Conservation (phyloP, 306 rosid genomes). For the Quercus parvula region DNA sequence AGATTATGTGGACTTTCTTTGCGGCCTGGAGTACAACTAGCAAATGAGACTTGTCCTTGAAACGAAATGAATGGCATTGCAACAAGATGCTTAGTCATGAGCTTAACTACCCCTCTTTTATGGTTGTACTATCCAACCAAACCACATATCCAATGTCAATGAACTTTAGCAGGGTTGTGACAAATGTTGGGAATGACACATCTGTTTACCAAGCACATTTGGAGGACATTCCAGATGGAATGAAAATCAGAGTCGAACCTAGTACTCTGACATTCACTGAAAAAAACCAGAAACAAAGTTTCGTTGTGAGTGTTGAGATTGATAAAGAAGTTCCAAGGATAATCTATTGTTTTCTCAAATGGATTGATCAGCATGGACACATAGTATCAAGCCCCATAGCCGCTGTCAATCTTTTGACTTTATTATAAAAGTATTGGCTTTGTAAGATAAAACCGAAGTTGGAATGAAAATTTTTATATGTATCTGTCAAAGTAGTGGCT, state of each 20-base stretch:
- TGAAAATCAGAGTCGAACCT: not conserved
- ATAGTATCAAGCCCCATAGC: slow-evolving; percentile 5
- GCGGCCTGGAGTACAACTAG: too few species aligned
- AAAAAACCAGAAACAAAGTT: slow-evolving; percentile 2
- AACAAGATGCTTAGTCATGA: too few species aligned
- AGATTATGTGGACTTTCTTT: too few species aligned
- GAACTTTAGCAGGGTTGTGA: too few species aligned
- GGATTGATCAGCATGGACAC: not conserved
- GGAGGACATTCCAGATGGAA: not conserved
- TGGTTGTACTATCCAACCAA: too few species aligned
- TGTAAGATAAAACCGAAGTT: too few species aligned
- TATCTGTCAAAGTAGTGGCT: too few species aligned
- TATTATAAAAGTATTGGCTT: too few species aligned
- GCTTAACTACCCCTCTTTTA: too few species aligned
- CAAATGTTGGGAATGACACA: not conserved
- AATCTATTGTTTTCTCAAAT: not conserved
- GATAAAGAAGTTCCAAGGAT: not conserved
- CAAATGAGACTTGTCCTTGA: not conserved
- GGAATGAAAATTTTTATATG: too few species aligned
- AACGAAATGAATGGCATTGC: too few species aligned
- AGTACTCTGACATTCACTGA: not conserved
- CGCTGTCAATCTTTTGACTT: not conserved
- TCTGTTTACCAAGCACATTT: not conserved
- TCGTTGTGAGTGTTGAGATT: not conserved
- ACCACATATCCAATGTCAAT: too few species aligned